Conservation (phyloP, 2,329 filamentous ascomycete species). For the Pyrenochaeta sp. region DNA sequence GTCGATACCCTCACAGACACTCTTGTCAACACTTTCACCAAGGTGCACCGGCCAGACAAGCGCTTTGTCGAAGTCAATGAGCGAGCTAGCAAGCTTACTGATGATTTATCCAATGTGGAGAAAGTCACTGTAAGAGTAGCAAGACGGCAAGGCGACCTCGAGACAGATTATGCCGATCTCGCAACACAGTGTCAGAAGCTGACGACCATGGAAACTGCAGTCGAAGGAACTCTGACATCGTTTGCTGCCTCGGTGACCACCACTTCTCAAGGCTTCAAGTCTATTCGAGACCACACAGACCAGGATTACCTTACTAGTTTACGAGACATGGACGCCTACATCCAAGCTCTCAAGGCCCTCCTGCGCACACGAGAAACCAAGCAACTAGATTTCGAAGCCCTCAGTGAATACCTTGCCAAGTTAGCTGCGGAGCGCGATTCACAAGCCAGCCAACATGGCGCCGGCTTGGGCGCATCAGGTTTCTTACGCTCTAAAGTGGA, state of each 20-base stretch:
- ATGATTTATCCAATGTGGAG: conserved; percentile 90
- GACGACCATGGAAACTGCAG: conserved; percentile 84
- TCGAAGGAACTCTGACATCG: conserved; percentile 81
- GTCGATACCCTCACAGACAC: conserved; percentile 96
- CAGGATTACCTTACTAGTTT: conserved; percentile 94
- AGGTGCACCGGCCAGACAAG: conserved; percentile 93
- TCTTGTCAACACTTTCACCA: conserved; percentile 96
- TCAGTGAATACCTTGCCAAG: conserved; percentile 95
- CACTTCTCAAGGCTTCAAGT: conserved; percentile 78
- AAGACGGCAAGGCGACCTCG: conserved; percentile 85
- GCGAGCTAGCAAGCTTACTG: conserved; percentile 87
- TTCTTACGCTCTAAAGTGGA: conserved; percentile 96
- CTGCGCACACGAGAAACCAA: conserved; percentile 96
- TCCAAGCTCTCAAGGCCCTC: conserved; percentile 82
- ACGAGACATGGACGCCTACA: conserved; percentile 95
- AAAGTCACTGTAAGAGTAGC: conserved; percentile 94
- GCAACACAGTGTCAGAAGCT: conserved; percentile 96
- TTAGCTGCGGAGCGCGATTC: conserved; percentile 86
- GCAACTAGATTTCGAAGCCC: conserved; percentile 94
- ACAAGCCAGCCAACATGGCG: conserved; percentile 72
- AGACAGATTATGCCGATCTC: conserved; percentile 86
- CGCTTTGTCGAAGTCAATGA: conserved; percentile 95
- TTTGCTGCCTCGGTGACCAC: conserved; percentile 90
- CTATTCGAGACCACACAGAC: conserved; percentile 89
- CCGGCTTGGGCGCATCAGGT: conserved; percentile 76